Base-by-base conservation (phyloP, 164 flowering plant species). In the Vitis labrusca region DNA sequence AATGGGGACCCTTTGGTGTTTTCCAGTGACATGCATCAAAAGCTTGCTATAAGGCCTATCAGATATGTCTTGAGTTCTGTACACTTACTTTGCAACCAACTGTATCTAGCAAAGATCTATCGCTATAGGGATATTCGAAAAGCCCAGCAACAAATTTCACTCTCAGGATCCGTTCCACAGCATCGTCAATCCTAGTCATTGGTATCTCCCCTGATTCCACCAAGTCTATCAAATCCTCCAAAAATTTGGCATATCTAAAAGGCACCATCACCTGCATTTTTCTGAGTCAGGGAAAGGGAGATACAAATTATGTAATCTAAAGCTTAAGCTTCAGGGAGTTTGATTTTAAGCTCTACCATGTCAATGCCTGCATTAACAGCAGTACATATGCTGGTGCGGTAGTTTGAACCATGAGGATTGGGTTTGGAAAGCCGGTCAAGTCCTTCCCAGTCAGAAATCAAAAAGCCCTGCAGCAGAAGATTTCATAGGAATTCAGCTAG, bases 201-300 rank as follows among this genome's bases (percentile, higher is more conserved):
- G 87, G 81, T 69, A 90, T 78, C 63, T 89, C 81, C 59, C 94
- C 92, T 19, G 89, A 81, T 79, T 90, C 90, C 50, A 86, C 93
- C 69, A 88, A 82, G 74, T 52, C 70, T 47, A 71, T 61, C 73
- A 91, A 75, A 67, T 85, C 87, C 19, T 85, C 84, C 51, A 89
- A 16, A 76, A 90, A 93, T 30, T 74, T 64, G 76, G 85, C 71
- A 68, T 82, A 91, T 68, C 80, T 76, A 64, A 69, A 67, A 67
- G 97, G 94, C 61, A 88, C 97, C 97, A 93, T 89, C 52, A 93
- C 90, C 98, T 91, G 89, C 74, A 84, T 67, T 55, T 61, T 71
- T 50, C 51, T 30, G 49, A 56, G 66, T 64, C 23, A 64, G 69
- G 30, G 27, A 52, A 63, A 14, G 15, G 2, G 54, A n/a, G 19